Base-by-base conservation (phyloP, 345 rosid species). In the Geranium brycei region DNA sequence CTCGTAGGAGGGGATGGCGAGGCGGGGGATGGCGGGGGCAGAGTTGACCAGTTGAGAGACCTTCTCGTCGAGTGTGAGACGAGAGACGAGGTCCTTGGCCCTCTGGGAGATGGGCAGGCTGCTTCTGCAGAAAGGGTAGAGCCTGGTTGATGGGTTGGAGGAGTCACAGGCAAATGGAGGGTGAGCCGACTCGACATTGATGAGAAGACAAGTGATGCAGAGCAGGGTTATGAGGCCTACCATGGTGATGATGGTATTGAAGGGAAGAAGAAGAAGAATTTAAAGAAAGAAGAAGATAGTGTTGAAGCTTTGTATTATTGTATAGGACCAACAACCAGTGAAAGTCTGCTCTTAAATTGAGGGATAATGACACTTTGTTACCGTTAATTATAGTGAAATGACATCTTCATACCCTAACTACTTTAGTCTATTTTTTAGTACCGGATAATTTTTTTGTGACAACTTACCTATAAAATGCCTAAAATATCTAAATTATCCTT, bases 11-110 rank as follows among this genome's bases (percentile, higher is more conserved):
- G 95, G 97, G 47, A 92, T 70, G 8, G 91, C 95, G 13, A 92
- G 89, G 7, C 96, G 70, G 0, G 93, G 87, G 64, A 92, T 85
- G 4, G 88, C 75, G 0, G 88, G 79, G 60, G 90, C 88, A 19
- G 87, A 58, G 78, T 84, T 87, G 19, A 73, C 98, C 2, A 92
- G 87, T 69, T 87, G 97, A 3, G 85, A 78, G 58, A 87, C 78
- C 66, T 92, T 92, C 76, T 92, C 98, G 15, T 87, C 93, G 17
- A 90, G 38, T 23, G 88, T 83, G 63, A 90, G 79, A 64, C 87
- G 68, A 16, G 84, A 82, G 61, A 92, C 86, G 16, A 92, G 79
- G 80, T 90, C 98, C 32, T 68, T 70, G 11, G 72, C 96, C 69
- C 98, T 79, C 6, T 67, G 76, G 67, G 17, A 69, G 16, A 83